Percentiles rank a stretch among this genome's conserved stretches.
Conservation (phyloP, 1,284 basidiomycete species). For the Thelephora terrestris region DNA sequence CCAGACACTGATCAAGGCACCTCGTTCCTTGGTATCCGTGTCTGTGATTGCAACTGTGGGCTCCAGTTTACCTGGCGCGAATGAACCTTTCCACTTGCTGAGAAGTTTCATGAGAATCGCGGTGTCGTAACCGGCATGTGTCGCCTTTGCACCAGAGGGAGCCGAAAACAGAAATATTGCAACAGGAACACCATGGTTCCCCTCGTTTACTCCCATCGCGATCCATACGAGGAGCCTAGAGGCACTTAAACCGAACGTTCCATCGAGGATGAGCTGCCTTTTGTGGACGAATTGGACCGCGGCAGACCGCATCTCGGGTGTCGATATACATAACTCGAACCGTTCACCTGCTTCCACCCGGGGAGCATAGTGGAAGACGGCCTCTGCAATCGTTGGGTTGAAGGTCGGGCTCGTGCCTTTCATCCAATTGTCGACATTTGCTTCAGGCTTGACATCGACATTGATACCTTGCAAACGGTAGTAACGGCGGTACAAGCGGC, state of each 20-base stretch:
- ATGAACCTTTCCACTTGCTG: constrained; percentile 13
- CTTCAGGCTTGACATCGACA: constrained; percentile 11
- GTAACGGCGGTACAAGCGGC: constrained; percentile 15
- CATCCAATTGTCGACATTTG: constrained; percentile 18
- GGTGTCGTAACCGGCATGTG: constrained; percentile 26
- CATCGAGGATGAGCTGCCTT: constrained; percentile 26
- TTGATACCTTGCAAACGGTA: constrained; percentile 14
- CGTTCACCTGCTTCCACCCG: constrained; percentile 12
- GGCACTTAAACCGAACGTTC: constrained; percentile 28
- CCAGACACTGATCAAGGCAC: constrained; percentile 22
- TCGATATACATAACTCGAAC: constrained; percentile 21
- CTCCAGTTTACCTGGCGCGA: constrained; percentile 13
- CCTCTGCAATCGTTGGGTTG: constrained; percentile 13
- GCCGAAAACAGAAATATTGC: constrained; percentile 30
- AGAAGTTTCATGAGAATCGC: constrained; percentile 22
- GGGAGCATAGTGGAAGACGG: constrained; percentile 20
- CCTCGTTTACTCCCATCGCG: constrained; percentile 23
- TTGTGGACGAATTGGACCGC: constrained; percentile 25
- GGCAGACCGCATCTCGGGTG: constrained; percentile 24
- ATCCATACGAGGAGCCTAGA: constrained; percentile 26
- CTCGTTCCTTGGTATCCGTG: constrained; percentile 27
- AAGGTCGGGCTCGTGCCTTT: constrained; percentile 11
- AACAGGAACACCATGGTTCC: constrained; percentile 20
- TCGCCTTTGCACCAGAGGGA: constrained; percentile 19
- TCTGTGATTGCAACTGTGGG: constrained; percentile 26